These are phyloP conservation scores for Phytophthora megakarya DNA, from an alignment of 352 stramenopile species.

Conservation along the genomic window DNA sequence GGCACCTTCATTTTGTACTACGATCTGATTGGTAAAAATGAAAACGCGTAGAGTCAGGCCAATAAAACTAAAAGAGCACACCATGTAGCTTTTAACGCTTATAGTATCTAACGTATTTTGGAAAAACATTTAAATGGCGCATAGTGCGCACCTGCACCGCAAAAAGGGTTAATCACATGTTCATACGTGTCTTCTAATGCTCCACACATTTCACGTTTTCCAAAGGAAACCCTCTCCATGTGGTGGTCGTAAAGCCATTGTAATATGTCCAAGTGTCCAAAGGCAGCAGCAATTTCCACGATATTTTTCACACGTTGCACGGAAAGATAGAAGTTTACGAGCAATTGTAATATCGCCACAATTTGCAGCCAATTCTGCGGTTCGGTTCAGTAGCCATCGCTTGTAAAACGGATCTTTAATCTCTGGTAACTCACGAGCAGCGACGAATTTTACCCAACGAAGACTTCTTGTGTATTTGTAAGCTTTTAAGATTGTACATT, in stretches of 20 bases:
- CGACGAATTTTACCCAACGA: slow-evolving; percentile 20
- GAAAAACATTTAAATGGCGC: too few relatives aligned
- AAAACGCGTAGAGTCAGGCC: too few relatives aligned
- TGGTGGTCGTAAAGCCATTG: slow-evolving; percentile 26
- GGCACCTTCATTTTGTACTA: too few relatives aligned
- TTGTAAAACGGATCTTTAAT: slow-evolving; percentile 32
- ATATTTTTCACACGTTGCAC: slow-evolving; percentile 17
- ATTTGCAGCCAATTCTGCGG: slow-evolving; percentile 7
- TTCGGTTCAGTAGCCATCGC: slow-evolving; percentile 30
- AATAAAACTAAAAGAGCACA: too few relatives aligned
- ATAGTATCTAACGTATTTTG: too few relatives aligned
- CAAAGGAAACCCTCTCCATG: slow-evolving; percentile 10
- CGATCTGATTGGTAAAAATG: too few relatives aligned
- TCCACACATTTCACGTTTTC: slow-evolving; percentile 20
- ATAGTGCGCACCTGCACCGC: too few relatives aligned
- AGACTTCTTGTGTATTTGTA: slow-evolving; percentile 16
- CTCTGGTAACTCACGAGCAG: slow-evolving; percentile 8
- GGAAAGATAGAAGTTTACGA: slow-evolving; percentile 21
- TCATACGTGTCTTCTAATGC: slow-evolving; percentile 42
- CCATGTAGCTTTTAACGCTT: too few relatives aligned
- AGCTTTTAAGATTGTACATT: slow-evolving; percentile 15
- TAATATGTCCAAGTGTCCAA: slow-evolving; percentile 19
- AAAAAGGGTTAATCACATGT: too few relatives aligned
- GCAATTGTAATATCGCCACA: slow-evolving; percentile 7
- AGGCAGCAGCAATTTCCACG: slow-evolving; percentile 8